Evolutionary conservation across 2,329 filamentous ascomycete species (phyloP).

Genomic region (Arthrobotrys conoides): DNA sequence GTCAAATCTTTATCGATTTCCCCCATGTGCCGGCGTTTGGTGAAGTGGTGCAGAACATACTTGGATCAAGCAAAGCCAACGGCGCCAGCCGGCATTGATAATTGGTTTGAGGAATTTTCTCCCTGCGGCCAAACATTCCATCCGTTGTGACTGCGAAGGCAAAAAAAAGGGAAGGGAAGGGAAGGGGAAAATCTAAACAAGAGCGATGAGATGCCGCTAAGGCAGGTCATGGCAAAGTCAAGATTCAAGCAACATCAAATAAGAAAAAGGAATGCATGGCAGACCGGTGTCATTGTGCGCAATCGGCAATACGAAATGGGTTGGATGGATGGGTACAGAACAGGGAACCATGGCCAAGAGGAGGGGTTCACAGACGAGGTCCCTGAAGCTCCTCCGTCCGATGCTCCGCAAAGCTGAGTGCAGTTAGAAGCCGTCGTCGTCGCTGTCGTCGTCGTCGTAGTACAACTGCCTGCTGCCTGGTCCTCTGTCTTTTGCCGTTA

Average conservation of each 20-base stretch:
- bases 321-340: constrained; percentile 9
- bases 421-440: neutral
- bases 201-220: constrained; percentile 32
- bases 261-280: constrained; percentile 9
- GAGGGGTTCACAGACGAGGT: constrained; percentile 45
- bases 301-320: constrained; percentile 35
- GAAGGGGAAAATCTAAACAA: neutral
- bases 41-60: constrained; percentile 27
- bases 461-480: constrained; percentile 12
- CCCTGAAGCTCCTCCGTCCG: constrained; percentile 38
- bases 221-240: constrained; percentile 11
- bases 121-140: constrained; percentile 30
- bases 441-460: neutral
- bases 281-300: constrained; percentile 28
- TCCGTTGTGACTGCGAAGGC: neutral
- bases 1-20: constrained; percentile 2
- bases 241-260: constrained; percentile 11
- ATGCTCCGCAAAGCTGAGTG: constrained; percentile 11
- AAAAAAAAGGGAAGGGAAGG: neutral
- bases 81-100: neutral
- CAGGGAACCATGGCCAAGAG: constrained; percentile 57
- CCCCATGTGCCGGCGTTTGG: neutral
- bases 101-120: constrained; percentile 10
- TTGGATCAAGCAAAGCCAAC: constrained; percentile 11
- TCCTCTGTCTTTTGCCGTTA: constrained; percentile 26